Percentiles rank a stretch among this genome's conserved stretches.
Evolutionary conservation across 495 filamentous ascomycete genomes (phyloP).

Genomic region (Podospora bellae-mahoneyi): DNA sequence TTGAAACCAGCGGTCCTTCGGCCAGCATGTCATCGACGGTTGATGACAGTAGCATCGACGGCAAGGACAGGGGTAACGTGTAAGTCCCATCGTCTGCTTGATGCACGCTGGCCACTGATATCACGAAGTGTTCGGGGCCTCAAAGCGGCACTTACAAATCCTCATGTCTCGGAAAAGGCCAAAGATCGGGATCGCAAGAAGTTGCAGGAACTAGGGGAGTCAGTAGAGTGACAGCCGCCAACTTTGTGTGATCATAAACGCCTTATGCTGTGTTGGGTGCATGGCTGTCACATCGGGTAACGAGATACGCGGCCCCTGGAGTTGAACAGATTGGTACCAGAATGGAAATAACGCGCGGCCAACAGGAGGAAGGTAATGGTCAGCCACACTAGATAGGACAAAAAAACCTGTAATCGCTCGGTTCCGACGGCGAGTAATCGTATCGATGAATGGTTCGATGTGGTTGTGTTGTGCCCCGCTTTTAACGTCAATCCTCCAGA

Average conservation of each 20-base stretch:
- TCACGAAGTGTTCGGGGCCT: slow-evolving; percentile 22
- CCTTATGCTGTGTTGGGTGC: background rate
- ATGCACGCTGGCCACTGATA: background rate
- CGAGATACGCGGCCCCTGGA: background rate
- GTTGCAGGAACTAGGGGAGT: slow-evolving; percentile 29
- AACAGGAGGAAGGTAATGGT: background rate
- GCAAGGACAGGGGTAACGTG: slow-evolving; percentile 25
- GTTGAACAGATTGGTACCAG: background rate
- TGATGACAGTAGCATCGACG: slow-evolving; percentile 10
- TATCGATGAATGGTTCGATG: background rate
- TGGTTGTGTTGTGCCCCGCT: background rate
- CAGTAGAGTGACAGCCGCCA: slow-evolving; percentile 8
- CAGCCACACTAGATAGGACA: background rate
- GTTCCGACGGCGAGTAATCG: background rate
- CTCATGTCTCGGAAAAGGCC: slow-evolving; percentile 27
- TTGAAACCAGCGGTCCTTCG: background rate
- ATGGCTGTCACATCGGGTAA: background rate
- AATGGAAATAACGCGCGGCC: background rate
- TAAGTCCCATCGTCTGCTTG: slow-evolving; percentile 10
- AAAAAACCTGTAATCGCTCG: background rate
- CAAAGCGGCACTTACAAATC: slow-evolving; percentile 26
- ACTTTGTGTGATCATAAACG: background rate
- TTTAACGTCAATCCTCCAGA: background rate
- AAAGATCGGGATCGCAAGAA: slow-evolving; percentile 34
- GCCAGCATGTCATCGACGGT: background rate